Base-by-base conservation (phyloP, 2,329 filamentous ascomycete species). In the Magnaporthiopsis incrustans region DNA sequence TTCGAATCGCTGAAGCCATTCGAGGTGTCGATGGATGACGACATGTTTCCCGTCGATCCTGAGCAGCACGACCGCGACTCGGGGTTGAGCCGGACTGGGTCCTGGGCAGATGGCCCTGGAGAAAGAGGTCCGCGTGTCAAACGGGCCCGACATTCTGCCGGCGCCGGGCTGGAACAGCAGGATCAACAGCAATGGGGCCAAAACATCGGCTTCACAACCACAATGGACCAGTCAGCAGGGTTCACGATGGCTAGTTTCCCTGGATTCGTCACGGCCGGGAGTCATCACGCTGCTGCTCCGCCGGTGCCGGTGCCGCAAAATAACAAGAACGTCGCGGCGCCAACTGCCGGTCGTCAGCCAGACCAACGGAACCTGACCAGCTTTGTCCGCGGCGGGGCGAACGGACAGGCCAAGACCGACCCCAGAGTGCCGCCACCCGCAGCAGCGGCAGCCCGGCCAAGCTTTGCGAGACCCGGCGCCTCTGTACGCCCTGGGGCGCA, bases 41-140 rank as follows among this genome's bases (percentile, higher is more conserved):
- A 90, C 67, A 71, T 82, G 14, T 91, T 87, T 76, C 89, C 90
- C 0, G 70, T 85, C 3, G 85, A 89, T 60, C 89, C 89, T 5
- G 79, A 82, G 27, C 74, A 78, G 22, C 67, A 78, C 61, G 70
- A 71, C 7, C 44, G 44, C 7, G 44, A 22, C 57, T 69, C 69
- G 30, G 71, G 74, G 65, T 67, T 73, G 63, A 68, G 27, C 61
- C 53, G 61, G 58, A 61, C 66, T 62, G 63, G 38, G 63, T 53
- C 44, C 5, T 53, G 44, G 44, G 22, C 44, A n/a, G 44, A 53
- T 6, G 7, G 10, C 44, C n/a, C 44, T 22, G 44, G 44, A n/a
- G 44, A 53, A 6, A 7, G 44, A 53, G 44, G 44, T 8, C 44
- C 44, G 44, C 44, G 44, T 22, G 44, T n/a, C 44, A 53, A 53